Evolutionary conservation across 257 asterid species (phyloP).

Genomic region (Craterostigma plantagineum): DNA sequence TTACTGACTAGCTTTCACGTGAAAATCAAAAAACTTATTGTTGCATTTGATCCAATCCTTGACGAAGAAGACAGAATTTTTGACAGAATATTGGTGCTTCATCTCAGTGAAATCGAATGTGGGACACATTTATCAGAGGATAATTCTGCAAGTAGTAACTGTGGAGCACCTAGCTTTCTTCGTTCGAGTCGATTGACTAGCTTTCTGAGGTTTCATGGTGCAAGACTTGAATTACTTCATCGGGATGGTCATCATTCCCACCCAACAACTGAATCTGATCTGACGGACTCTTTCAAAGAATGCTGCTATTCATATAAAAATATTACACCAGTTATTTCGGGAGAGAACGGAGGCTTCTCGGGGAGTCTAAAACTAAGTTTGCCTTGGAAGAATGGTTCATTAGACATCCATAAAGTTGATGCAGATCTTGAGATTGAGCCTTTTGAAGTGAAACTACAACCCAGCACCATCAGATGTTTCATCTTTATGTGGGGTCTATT

Average conservation of each 20-base stretch:
- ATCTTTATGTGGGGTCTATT: conserved; percentile 48
- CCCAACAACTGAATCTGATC: conserved; percentile 16
- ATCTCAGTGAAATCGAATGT: conserved; percentile 72
- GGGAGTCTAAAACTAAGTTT: conserved; percentile 64
- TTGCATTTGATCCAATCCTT: conserved; percentile 70
- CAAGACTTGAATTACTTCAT: conserved; percentile 57
- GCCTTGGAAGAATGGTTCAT: conserved; percentile 93
- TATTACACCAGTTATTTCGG: conserved; percentile 38
- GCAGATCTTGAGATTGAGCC: conserved; percentile 73
- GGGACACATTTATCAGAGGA: conserved; percentile 73
- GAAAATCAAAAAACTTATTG: conserved; percentile 48
- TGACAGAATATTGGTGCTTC: conserved; percentile 60
- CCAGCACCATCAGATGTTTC: conserved; percentile 43
- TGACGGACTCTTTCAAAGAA: conserved; percentile 18
- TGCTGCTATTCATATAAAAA: conserved; percentile 27
- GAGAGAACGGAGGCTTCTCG: conserved; percentile 69
- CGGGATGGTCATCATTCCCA: conserved; percentile 32
- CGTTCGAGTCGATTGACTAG: conserved; percentile 63
- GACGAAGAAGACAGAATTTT: conserved; percentile 26
- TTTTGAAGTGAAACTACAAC: conserved; percentile 57
- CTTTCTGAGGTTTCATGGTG: conserved; percentile 69
- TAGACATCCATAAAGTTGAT: conserved; percentile 70
- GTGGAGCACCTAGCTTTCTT: too few species aligned
- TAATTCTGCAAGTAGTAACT: conserved; percentile 23
- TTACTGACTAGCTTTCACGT: conserved; percentile 75